A percentile compares a stretch with the other conserved stretches of the same genome.
These are phyloP conservation scores for Ulmus americana DNA, from an alignment of 331 rosid genomes.

Conservation along the genomic window DNA sequence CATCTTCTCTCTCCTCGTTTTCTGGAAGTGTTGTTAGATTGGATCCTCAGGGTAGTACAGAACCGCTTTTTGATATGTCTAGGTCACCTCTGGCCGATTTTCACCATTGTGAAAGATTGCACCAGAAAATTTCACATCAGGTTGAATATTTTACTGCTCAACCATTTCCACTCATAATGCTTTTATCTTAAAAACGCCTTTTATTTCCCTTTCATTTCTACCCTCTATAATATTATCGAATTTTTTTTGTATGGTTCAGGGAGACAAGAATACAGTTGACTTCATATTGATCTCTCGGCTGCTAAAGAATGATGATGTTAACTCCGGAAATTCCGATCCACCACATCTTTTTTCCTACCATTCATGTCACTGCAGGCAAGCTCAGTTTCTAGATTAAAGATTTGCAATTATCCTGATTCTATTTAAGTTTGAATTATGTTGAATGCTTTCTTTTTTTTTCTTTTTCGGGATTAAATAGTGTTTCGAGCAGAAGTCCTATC, in stretches of 20 bases:
- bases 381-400: constrained; percentile 18
- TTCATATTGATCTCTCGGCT: constrained; percentile 70
- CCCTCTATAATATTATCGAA: constrained; percentile 17
- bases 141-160: constrained; percentile 36
- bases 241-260: constrained; percentile 33
- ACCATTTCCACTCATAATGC: not conserved
- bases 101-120: constrained; percentile 68
- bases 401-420: not conserved
- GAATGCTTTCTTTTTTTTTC: constrained; percentile 4
- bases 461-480: constrained; percentile 29
- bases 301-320: constrained; percentile 26
- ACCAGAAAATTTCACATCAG: constrained; percentile 51
- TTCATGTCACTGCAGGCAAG: constrained; percentile 82
- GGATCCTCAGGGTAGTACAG: constrained; percentile 44
- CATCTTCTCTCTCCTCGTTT: constrained; percentile 33
- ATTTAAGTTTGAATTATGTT: not conserved
- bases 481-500: constrained; percentile 66
- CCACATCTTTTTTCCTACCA: constrained; percentile 64
- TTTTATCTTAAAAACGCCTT: not conserved
- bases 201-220: not conserved
- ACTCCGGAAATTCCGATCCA: constrained; percentile 43
- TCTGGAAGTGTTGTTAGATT: constrained; percentile 48
- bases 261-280: constrained; percentile 59
- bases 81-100: constrained; percentile 64
- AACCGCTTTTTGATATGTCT: constrained; percentile 44